These are phyloP conservation scores for Epichloe coenophiala DNA, from an alignment of 2,329 filamentous ascomycete species.

Conservation along the genomic window DNA sequence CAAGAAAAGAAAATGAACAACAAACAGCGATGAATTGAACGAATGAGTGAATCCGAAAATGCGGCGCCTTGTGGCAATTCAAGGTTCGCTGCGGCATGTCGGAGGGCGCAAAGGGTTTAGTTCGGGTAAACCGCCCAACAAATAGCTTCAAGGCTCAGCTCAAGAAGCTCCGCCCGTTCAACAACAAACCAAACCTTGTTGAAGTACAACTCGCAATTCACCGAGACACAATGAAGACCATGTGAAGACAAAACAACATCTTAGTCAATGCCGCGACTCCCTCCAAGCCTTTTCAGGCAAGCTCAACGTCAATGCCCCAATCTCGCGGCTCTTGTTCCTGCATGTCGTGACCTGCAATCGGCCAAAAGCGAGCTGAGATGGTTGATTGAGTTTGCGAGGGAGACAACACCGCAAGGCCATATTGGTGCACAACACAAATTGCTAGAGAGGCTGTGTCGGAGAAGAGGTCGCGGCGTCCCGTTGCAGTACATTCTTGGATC, in stretches of 20 bases:
- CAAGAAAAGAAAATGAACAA: neutral
- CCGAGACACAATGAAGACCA: neutral
- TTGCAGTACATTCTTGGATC: constrained; percentile 82
- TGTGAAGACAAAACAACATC: neutral
- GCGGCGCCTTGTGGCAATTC: neutral
- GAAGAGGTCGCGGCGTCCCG: constrained; percentile 51
- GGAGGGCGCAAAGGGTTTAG: constrained; percentile 14
- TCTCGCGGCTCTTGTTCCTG: constrained; percentile 47
- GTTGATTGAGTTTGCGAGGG: constrained; percentile 48
- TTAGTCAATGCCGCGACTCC: constrained; percentile 45
- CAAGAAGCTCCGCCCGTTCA: too few relatives aligned
- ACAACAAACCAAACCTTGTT: neutral
- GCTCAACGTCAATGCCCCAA: constrained; percentile 41
- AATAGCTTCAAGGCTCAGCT: too few relatives aligned
- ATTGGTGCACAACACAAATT: constrained; percentile 13
- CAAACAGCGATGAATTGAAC: neutral
- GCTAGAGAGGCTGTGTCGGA: constrained; percentile 28
- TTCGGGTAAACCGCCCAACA: constrained; percentile 14
- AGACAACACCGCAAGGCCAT: constrained; percentile 8
- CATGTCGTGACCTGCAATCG: constrained; percentile 48
- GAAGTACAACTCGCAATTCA: neutral
- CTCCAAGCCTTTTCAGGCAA: constrained; percentile 40
- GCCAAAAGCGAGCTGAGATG: constrained; percentile 60
- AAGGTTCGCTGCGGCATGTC: neutral
- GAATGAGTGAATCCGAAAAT: neutral